A percentile compares a stretch with the other conserved stretches of the same genome.
Evolutionary conservation across 169 alveolate genomes (phyloP).

Genomic region (Plasmodium relictum): DNA sequence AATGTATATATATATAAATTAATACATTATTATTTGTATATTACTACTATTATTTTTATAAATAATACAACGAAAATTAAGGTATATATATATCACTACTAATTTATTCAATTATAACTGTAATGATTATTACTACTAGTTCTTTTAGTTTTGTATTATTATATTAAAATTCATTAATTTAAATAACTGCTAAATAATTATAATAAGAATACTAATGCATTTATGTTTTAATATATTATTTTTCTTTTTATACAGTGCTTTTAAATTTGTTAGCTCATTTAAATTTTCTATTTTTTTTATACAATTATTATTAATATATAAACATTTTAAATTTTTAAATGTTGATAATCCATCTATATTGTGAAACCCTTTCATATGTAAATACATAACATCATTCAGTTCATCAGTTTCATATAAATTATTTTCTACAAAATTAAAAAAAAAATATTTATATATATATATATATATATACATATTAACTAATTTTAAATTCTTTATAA

Average conservation of each 20-base stretch:
- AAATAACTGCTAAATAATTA: neutral
- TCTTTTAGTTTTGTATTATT: too few species aligned
- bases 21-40: neutral
- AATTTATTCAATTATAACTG: too few species aligned
- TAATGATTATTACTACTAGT: too few species aligned
- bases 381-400: slow-evolving; percentile 92
- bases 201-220: neutral
- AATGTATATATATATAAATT: neutral
- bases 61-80: too few species aligned
- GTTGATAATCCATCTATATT: slow-evolving; percentile 91
- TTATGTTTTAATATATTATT: neutral
- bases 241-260: slow-evolving; percentile 85
- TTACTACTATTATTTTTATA: neutral
- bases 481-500: neutral
- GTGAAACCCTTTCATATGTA: slow-evolving; percentile 93
- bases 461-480: neutral
- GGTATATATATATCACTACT: too few species aligned
- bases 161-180: neutral
- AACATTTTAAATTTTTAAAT: slow-evolving; percentile 91
- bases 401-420: slow-evolving; percentile 91
- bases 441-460: neutral
- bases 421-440: slow-evolving; percentile 69
- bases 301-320: slow-evolving; percentile 95
- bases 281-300: slow-evolving; percentile 90
- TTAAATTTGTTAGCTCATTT: slow-evolving; percentile 86